A percentile compares a stretch with the other conserved stretches of the same genome.
Conservation (phyloP, 495 filamentous ascomycete species). For the Xylaria telfairii region DNA sequence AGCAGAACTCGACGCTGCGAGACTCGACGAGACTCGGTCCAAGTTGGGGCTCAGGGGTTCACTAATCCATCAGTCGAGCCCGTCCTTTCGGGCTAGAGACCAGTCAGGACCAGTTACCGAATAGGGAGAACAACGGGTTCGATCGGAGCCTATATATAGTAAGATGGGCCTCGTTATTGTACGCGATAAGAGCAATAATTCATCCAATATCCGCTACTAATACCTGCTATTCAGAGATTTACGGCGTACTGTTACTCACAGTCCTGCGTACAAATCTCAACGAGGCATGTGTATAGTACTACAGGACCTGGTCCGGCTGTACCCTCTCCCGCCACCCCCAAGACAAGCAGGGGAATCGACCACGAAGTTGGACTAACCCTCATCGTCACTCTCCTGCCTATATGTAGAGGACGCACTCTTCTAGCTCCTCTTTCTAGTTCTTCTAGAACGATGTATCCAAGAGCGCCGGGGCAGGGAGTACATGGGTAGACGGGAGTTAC, state of each 20-base stretch:
- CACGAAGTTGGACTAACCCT: not conserved
- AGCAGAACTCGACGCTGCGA: not conserved
- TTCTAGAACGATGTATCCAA: not conserved
- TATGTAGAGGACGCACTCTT: not conserved
- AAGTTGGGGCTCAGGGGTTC: not conserved
- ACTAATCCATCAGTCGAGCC: not conserved
- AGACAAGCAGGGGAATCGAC: not conserved
- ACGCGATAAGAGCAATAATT: not conserved
- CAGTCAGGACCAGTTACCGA: not conserved
- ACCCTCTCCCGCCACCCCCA: not conserved
- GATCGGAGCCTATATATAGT: slow-evolving; percentile 11
- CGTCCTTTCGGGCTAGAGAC: slow-evolving; percentile 6
- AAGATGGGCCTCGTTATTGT: not conserved
- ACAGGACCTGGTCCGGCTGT: not conserved
- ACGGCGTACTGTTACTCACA: too few species aligned
- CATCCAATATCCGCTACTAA: not conserved
- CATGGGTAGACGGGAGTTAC: not conserved
- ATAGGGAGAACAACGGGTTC: not conserved
- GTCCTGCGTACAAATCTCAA: not conserved
- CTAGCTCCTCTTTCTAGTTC: not conserved
- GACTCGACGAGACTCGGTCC: slow-evolving; percentile 8
- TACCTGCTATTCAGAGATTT: not conserved
- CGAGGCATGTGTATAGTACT: not conserved
- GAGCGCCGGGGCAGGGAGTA: not conserved
- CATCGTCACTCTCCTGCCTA: not conserved